Conservation (phyloP, 768 basidiomycete species). For the Mycena kentingensis region DNA sequence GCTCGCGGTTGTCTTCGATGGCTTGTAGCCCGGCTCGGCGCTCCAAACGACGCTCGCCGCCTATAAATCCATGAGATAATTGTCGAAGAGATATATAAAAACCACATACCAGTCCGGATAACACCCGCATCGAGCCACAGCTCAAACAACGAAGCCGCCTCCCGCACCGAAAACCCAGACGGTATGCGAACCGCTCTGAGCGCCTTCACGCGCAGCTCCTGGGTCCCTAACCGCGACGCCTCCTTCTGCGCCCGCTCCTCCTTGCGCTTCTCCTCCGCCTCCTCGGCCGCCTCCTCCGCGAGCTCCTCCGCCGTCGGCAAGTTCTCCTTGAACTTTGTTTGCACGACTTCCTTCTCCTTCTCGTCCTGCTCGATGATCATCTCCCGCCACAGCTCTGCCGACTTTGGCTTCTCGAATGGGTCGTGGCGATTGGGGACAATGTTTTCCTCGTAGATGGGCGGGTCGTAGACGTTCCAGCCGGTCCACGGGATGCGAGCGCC, state of each 20-base stretch:
- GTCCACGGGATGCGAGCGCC: constrained; percentile 30
- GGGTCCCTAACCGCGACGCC: not conserved
- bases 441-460: constrained; percentile 15
- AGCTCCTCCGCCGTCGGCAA: not conserved
- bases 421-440: not conserved
- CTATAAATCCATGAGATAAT: constrained; percentile 24
- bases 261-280: not conserved
- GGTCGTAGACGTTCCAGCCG: constrained; percentile 40
- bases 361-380: constrained; percentile 1
- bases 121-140: constrained; percentile 69
- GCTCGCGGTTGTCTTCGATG: not conserved
- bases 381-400: constrained; percentile 3
- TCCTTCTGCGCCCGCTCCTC: not conserved
- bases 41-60: constrained; percentile 25
- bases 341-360: not conserved
- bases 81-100: constrained; percentile 5
- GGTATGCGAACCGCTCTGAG: constrained; percentile 46
- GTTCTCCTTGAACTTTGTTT: not conserved
- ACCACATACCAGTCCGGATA: constrained; percentile 49
- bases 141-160: constrained; percentile 77
- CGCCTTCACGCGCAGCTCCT: not conserved
- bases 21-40: constrained; percentile 10
- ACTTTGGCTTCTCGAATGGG: constrained; percentile 5
- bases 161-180: constrained; percentile 57
- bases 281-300: not conserved